Evolutionary conservation across 1,284 basidiomycete species (phyloP), one percentile per base, ranked within the genome.

Genomic region (Trametes polyzona): DNA sequence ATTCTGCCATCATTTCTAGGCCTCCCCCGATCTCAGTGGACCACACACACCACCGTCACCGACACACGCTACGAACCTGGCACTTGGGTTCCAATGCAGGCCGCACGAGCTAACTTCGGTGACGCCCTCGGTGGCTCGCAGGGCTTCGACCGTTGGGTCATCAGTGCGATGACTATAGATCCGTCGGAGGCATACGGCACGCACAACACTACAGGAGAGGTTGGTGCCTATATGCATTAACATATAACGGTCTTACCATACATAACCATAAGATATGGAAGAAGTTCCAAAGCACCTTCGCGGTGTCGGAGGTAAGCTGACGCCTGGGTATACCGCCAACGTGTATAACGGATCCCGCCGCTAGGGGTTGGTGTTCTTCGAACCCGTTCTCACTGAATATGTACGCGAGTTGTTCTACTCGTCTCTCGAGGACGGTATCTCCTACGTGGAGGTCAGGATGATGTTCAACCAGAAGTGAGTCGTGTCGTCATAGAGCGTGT

Each of bases 201-300:
- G 1, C 84, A 90, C 60, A 88, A 88, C 56, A 86, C 86, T 4
- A 76, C 84, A 2, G 72, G 75, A 3, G 88, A 88, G 79, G 88
- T 83, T 36, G n/a, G 40, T 7, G 24, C n/a, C 16, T 4, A 9
- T n/a, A 10, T 17, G 9, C 19, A 4, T 4, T n/a, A n/a, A 8
- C 1, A 19, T 19, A 11, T n/a, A 21, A 17, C 17, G 9, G 17
- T 23, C 1, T n/a, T 4, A 2, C 10, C 24, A 3, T 6, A 17
- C 55, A 90, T n/a, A n/a, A n/a, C n/a, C n/a, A n/a, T n/a, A n/a
- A n/a, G 88, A 90, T 91, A 40, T 91, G 88, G 88, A 68, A 81
- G 50, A 88, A 88, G 63, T 90, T 91, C 67, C 60, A 62, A 17
- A 81, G 73, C 60, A 84, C 80, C 2, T 84, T 85, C 61, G 24